Percentiles rank a stretch among this genome's conserved stretches.
Evolutionary conservation across 2,329 filamentous ascomycete genomes (phyloP).

Genomic region (Aotearoamyces nothofagi): DNA sequence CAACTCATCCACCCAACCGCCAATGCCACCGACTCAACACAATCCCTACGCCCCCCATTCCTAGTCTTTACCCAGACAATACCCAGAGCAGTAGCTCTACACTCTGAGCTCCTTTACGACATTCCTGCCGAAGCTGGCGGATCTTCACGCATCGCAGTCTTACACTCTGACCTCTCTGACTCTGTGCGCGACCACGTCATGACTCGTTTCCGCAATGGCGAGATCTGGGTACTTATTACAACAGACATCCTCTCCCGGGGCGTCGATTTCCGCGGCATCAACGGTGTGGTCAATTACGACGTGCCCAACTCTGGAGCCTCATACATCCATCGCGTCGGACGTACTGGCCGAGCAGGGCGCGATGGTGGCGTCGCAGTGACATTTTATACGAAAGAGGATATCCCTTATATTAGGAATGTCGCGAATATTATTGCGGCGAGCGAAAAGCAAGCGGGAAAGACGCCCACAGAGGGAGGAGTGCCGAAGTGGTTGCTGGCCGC

Average conservation of each 20-base stretch:
- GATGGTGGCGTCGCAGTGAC: constrained; percentile 84
- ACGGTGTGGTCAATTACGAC: constrained; percentile 95
- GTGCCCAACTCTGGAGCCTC: constrained; percentile 79
- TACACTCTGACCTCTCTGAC: constrained; percentile 77
- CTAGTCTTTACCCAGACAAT: constrained; percentile 96
- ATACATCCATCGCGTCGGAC: constrained; percentile 86
- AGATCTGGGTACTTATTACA: constrained; percentile 93
- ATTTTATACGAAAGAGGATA: constrained; percentile 89
- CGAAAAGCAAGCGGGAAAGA: constrained; percentile 51
- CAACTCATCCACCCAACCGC: constrained; percentile 71
- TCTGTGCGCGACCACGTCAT: constrained; percentile 65
- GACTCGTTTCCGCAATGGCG: constrained; percentile 76
- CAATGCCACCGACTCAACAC: constrained; percentile 30
- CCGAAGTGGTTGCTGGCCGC: constrained; percentile 82
- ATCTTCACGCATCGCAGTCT: constrained; percentile 67
- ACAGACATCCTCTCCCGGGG: constrained; percentile 87
- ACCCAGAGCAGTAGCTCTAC: constrained; percentile 70
- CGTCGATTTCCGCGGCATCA: constrained; percentile 88
- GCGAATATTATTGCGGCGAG: constrained; percentile 82
- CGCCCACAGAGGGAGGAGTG: constrained; percentile 38
- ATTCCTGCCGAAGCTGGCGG: constrained; percentile 82
- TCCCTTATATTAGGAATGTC: constrained; percentile 77
- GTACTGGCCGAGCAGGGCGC: constrained; percentile 78
- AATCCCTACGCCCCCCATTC: constrained; percentile 64
- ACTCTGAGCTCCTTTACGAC: constrained; percentile 86